Percentiles rank a stretch among this genome's conserved stretches.
phyloP scores from a whole-genome alignment of 1,284 basidiomycete species.

The Irpex rosettiformis region DNA sequence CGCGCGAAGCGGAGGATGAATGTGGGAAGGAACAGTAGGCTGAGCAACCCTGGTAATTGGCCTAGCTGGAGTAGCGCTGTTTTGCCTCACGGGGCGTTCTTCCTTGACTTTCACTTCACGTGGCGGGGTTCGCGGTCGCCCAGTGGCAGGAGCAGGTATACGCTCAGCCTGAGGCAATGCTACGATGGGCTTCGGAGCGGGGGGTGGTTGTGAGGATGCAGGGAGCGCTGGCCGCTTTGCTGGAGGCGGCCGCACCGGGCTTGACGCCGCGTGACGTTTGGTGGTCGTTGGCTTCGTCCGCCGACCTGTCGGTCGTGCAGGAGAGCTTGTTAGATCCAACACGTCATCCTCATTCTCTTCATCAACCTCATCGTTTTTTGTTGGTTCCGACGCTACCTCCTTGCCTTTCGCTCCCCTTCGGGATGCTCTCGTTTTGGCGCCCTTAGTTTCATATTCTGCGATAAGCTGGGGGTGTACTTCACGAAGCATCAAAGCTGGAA shows the following conservation, averaged over 20 bases:
- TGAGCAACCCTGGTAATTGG: background rate
- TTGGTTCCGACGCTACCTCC: conserved; percentile 1
- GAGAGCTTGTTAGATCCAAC: background rate
- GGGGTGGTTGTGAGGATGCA: background rate
- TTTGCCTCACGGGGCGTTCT: background rate
- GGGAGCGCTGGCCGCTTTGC: background rate
- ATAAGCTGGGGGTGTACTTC: conserved; percentile 43
- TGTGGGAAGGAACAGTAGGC: background rate
- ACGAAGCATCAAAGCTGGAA: conserved; percentile 41
- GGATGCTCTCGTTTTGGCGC: conserved; percentile 13
- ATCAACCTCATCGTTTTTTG: conserved; percentile 10
- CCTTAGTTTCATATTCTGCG: conserved; percentile 24
- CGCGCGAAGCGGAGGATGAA: background rate
- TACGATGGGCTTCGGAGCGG: background rate
- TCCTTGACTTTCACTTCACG: background rate
- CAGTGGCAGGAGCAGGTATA: background rate
- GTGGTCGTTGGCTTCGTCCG: background rate
- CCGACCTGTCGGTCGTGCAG: background rate
- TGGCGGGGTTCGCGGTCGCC: background rate
- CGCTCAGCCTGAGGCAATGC: background rate
- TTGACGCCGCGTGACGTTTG: background rate
- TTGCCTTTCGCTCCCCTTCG: conserved; percentile 16
- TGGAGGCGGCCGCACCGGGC: background rate
- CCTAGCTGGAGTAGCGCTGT: background rate
- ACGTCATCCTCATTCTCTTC: conserved; percentile 6